Evolutionary conservation across 2,329 filamentous ascomycete species (phyloP).

Genomic region (Chaetoscypha palmicola): DNA sequence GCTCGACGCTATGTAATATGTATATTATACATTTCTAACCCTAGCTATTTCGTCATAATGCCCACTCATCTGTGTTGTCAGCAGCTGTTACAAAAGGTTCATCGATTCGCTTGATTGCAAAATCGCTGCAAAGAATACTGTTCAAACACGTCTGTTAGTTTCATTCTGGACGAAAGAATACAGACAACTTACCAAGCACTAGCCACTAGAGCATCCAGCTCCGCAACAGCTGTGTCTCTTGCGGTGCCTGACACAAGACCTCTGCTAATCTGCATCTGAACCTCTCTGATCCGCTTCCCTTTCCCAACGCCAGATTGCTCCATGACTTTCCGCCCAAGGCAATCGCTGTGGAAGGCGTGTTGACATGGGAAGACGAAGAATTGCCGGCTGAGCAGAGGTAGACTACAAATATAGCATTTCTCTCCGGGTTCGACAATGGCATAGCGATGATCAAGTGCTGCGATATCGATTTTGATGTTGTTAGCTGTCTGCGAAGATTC

Average conservation of each 20-base stretch:
- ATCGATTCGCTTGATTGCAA: constrained; percentile 89
- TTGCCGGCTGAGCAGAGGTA: constrained; percentile 81
- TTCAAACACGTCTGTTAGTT: not conserved
- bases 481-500: constrained; percentile 80
- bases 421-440: constrained; percentile 96
- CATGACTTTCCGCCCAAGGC: constrained; percentile 77
- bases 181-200: constrained; percentile 65
- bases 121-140: constrained; percentile 88
- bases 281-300: constrained; percentile 72
- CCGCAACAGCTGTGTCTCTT: constrained; percentile 76
- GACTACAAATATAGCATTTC: constrained; percentile 79
- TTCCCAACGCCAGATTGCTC: constrained; percentile 72
- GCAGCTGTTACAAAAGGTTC: constrained; percentile 76
- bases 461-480: constrained; percentile 87
- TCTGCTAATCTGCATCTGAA: constrained; percentile 77
- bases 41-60: constrained; percentile 26
- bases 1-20: constrained; percentile 2
- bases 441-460: constrained; percentile 77
- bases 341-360: constrained; percentile 95
- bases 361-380: constrained; percentile 99
- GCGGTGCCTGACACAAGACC: constrained; percentile 62
- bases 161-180: constrained; percentile 1
- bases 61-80: constrained; percentile 79
- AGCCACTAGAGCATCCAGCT: constrained; percentile 87
- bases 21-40: not conserved